Conservation (phyloP, 345 rosid species). For the Aurinia saxatilis region DNA sequence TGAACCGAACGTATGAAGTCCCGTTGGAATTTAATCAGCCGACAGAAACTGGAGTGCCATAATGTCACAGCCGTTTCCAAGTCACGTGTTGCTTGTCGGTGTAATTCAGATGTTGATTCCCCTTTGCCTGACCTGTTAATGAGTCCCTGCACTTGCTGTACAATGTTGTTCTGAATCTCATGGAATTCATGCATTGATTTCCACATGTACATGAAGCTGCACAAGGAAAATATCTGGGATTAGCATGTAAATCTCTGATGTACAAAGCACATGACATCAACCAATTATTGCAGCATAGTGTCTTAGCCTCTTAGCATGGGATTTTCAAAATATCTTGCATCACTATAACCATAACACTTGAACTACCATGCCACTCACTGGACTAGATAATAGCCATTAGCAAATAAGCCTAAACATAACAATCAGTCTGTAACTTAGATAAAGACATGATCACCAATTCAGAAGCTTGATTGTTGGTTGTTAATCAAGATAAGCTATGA, state of each 20-base stretch:
- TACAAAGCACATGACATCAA: background rate
- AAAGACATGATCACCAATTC: background rate
- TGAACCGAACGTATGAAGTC: slow-evolving; percentile 73
- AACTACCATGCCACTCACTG: background rate
- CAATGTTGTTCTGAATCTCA: slow-evolving; percentile 73
- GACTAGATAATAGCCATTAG: background rate
- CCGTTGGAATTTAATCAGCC: slow-evolving; percentile 71
- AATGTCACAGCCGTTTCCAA: slow-evolving; percentile 77
- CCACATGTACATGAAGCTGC: slow-evolving; percentile 99
- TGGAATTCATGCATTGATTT: slow-evolving; percentile 81
- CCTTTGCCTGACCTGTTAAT: slow-evolving; percentile 66
- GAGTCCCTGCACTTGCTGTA: slow-evolving; percentile 95
- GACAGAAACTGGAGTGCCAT: slow-evolving; percentile 91
- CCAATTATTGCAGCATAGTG: background rate
- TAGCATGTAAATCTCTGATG: background rate
- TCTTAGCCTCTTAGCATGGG: background rate
- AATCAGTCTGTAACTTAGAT: background rate
- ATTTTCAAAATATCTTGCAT: background rate
- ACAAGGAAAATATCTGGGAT: background rate
- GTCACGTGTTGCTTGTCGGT: slow-evolving; percentile 88
- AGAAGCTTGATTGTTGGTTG: background rate
- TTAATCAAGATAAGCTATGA: background rate
- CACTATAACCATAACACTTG: background rate
- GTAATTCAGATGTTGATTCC: slow-evolving; percentile 83
- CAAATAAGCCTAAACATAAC: background rate